phyloP scores from a whole-genome alignment of 805 yeast genomes.

The Naumovozyma baii region DNA sequence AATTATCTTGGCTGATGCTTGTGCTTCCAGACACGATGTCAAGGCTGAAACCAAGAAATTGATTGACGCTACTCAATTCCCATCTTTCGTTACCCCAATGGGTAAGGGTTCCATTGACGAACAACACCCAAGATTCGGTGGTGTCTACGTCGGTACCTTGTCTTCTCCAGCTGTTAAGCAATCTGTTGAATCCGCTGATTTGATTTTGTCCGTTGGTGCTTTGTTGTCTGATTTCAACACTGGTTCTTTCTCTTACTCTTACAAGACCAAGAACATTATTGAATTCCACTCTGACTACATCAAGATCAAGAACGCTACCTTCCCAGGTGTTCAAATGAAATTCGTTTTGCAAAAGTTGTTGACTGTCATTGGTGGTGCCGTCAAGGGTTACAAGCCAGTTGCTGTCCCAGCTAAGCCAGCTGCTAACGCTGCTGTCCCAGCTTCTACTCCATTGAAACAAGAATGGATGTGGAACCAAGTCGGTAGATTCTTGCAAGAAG shows the following conservation, averaged over 20 bases:
- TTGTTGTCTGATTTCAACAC: slow-evolving; percentile 83
- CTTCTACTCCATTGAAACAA: slow-evolving; percentile 44
- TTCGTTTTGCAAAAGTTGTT: slow-evolving; percentile 39
- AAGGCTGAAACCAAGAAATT: slow-evolving; percentile 52
- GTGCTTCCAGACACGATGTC: slow-evolving; percentile 71
- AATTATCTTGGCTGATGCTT: slow-evolving; percentile 73
- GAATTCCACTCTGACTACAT: slow-evolving; percentile 74
- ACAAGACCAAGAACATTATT: slow-evolving; percentile 63
- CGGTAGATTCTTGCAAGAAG: slow-evolving; percentile 52
- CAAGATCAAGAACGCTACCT: slow-evolving; percentile 58
- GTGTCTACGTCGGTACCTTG: slow-evolving; percentile 78
- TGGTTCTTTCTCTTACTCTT: slow-evolving; percentile 72
- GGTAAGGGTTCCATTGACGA: slow-evolving; percentile 78
- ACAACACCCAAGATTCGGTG: slow-evolving; percentile 63
- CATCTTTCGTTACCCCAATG: slow-evolving; percentile 82
- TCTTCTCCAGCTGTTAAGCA: slow-evolving; percentile 63
- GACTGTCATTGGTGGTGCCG: slow-evolving; percentile 31
- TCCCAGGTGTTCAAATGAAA: slow-evolving; percentile 67
- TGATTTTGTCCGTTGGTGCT: slow-evolving; percentile 72
- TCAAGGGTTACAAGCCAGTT: slow-evolving; percentile 38
- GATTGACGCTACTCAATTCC: slow-evolving; percentile 63
- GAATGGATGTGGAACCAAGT: slow-evolving; percentile 62
- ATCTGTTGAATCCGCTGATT: slow-evolving; percentile 64
- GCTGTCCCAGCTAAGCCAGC: slow-evolving; percentile 47
- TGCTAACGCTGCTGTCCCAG: slow-evolving; percentile 37